Base-by-base conservation (phyloP, 345 rosid genomes). In the Erucastrum elatum region DNA sequence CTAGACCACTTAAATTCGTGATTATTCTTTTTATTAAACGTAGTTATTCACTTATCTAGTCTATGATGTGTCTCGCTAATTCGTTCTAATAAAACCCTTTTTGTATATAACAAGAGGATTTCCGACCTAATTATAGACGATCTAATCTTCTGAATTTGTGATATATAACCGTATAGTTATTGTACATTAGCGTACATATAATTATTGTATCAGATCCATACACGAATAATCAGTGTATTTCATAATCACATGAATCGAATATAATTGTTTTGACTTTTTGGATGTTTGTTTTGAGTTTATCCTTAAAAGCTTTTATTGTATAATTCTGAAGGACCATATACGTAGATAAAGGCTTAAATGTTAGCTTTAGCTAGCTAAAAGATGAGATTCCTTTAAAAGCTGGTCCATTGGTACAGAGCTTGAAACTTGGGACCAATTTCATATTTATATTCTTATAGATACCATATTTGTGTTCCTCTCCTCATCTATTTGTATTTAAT, bases 371-470 rank as follows among this genome's bases (percentile, higher is more conserved):
- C 37, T 68, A 68, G 71, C 75, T 34, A 74, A 68, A 74, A 79
- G 75, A 68, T 53, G 79, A 74, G 66, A 80, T 80, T 80, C 79
- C 75, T 55, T 29, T 29, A 53, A 74, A 74, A 68, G 79, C 49
- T 74, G 71, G 79, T 80, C 82, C 75, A 68, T 69, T 63, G 71
- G 70, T 68, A 80, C 66, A 74, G 71, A 68, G 82, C 82, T 79
- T 74, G 71, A 68, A 34, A 62, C 71, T 62, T 80, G 79, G 82
- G 82, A 80, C 82, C 82, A 80, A 53, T 53, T 67, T 79, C 75
- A 59, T 78, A 44, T 65, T 53, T 78, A 44, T 73, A 79, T 79
- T 67, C 67, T 51, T 34, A 79, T 49, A 49, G 17, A 13, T 39
- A 56, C 65, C 31, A 55, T 55, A 25, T 33, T 17, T 15, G 56